These are phyloP conservation scores for Diaporthe ampelina DNA, from an alignment of 2,329 filamentous ascomycete genomes.

Conservation along the genomic window DNA sequence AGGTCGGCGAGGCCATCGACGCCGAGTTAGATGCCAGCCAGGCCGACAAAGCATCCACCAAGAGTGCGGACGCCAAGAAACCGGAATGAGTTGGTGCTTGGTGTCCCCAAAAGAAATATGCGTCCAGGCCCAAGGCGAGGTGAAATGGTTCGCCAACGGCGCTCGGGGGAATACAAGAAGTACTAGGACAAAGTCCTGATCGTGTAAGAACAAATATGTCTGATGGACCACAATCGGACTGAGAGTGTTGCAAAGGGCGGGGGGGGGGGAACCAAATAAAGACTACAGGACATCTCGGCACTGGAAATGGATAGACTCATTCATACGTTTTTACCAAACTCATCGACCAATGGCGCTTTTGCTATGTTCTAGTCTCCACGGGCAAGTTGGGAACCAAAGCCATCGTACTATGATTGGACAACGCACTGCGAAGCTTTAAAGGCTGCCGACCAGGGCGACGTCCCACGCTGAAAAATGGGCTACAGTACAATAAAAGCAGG, in stretches of 20 bases:
- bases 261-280: not conserved
- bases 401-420: not conserved
- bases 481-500: too few species aligned
- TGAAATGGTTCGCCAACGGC: conserved; percentile 21
- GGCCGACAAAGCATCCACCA: conserved; percentile 50
- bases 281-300: conserved; percentile 37
- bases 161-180: not conserved
- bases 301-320: conserved; percentile 37
- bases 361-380: not conserved
- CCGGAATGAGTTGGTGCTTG: conserved; percentile 43
- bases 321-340: conserved; percentile 22
- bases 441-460: not conserved
- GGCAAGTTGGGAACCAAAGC: not conserved
- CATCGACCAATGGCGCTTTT: too few species aligned
- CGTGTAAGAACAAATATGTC: not conserved
- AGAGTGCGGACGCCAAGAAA: conserved; percentile 57
- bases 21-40: conserved; percentile 66
- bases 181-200: not conserved
- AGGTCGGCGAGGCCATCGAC: conserved; percentile 67
- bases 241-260: conserved; percentile 4
- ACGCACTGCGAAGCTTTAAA: not conserved
- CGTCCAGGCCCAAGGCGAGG: not conserved
- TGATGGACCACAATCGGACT: not conserved
- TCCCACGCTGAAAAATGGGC: too few species aligned
- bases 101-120: not conserved